phyloP scores from a whole-genome alignment of 768 basidiomycete genomes.

The Boletus subparvulus region DNA sequence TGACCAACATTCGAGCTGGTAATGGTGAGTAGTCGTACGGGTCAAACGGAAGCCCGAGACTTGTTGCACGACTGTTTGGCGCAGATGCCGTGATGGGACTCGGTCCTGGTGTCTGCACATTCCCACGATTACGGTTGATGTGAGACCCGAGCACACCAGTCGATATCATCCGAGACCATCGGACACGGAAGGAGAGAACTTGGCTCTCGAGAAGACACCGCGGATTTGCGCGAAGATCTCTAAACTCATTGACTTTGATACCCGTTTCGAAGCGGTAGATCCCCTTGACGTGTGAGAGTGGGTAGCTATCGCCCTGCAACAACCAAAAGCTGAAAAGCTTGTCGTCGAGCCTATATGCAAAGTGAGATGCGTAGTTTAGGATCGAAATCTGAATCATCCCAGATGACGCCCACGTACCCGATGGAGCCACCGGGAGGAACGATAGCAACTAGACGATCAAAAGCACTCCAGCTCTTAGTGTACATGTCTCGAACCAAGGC shows the following conservation, averaged over 20 bases:
- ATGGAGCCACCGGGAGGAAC: constrained; percentile 90
- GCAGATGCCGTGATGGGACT: constrained; percentile 21
- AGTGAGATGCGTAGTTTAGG: neutral
- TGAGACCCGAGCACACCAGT: constrained; percentile 62
- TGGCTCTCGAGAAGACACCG: constrained; percentile 84
- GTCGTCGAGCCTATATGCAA: constrained; percentile 68
- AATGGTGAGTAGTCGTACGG: constrained; percentile 71
- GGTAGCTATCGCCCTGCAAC: constrained; percentile 74
- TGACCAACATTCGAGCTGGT: constrained; percentile 65
- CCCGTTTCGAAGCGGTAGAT: constrained; percentile 88
- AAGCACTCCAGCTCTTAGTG: constrained; percentile 91
- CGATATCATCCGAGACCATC: constrained; percentile 72
- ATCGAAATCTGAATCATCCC: neutral
- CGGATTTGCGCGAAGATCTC: constrained; percentile 85
- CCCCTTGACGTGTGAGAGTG: constrained; percentile 77
- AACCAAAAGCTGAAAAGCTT: constrained; percentile 91
- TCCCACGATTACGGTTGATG: constrained; percentile 31
- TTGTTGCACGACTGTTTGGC: constrained; percentile 31
- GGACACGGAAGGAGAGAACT: constrained; percentile 75
- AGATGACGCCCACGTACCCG: constrained; percentile 50
- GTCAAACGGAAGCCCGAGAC: constrained; percentile 70
- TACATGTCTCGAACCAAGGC: constrained; percentile 88
- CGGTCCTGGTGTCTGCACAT: constrained; percentile 31
- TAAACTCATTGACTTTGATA: constrained; percentile 84
- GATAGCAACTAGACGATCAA: constrained; percentile 83